A percentile compares a stretch with the other conserved stretches of the same genome.
Conservation (phyloP, 2,329 filamentous ascomycete genomes). For the Atkinsonella hypoxylon region DNA sequence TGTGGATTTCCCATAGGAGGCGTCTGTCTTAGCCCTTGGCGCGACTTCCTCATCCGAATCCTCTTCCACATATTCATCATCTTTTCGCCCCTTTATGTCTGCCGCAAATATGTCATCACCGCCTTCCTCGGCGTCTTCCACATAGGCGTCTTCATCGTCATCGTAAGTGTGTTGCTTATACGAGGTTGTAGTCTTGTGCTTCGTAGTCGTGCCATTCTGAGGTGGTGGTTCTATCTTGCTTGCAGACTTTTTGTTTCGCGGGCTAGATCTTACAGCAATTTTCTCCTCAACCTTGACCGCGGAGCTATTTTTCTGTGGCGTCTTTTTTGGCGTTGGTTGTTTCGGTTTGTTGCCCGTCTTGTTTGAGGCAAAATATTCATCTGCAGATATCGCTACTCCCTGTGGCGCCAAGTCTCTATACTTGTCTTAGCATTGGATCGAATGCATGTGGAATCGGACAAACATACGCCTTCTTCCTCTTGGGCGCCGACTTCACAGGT, state of each 20-base stretch:
- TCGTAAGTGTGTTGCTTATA: conserved; percentile 29
- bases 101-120: conserved; percentile 76
- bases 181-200: conserved; percentile 30
- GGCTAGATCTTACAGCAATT: conserved; percentile 39
- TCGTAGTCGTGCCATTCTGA: conserved; percentile 21
- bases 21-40: conserved; percentile 47
- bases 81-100: conserved; percentile 53
- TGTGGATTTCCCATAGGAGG: conserved; percentile 26
- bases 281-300: conserved; percentile 28
- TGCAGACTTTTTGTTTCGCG: conserved; percentile 31
- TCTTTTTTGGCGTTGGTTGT: conserved; percentile 19
- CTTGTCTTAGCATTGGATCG: neutral
- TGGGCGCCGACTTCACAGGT: conserved; percentile 33
- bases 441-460: neutral
- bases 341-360: conserved; percentile 28
- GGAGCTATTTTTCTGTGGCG: conserved; percentile 28
- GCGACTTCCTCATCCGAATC: conserved; percentile 59
- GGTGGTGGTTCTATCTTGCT: conserved; percentile 17
- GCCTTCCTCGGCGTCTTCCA: conserved; percentile 58
- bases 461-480: conserved; percentile 43
- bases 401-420: conserved; percentile 29
- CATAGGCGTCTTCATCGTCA: conserved; percentile 40
- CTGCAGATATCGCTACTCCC: conserved; percentile 41
- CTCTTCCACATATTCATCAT: conserved; percentile 65
- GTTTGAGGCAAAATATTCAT: conserved; percentile 43